A percentile compares a stretch with the other conserved stretches of the same genome.
phyloP scores from a whole-genome alignment of 805 yeast species.

The Wickerhamiella australiensis region DNA sequence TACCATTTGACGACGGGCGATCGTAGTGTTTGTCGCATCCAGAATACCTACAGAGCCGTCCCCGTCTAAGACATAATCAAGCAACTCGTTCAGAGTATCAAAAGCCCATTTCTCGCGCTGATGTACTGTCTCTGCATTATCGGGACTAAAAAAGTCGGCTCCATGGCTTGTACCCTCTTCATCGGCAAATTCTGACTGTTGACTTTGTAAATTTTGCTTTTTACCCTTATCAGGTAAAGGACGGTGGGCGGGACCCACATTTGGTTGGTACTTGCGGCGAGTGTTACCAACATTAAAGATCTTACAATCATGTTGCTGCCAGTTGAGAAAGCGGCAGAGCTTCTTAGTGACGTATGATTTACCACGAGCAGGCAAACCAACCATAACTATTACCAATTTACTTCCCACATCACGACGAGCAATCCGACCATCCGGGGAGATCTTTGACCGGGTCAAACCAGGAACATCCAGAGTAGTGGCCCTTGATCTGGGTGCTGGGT shows the following conservation, averaged over 20 bases:
- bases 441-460: constrained; percentile 72
- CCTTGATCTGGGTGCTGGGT: constrained; percentile 24
- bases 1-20: constrained; percentile 54
- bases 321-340: constrained; percentile 76
- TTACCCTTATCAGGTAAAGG: constrained; percentile 41
- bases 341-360: constrained; percentile 89
- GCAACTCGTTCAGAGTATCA: constrained; percentile 74
- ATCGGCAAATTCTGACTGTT: no score
- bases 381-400: constrained; percentile 88
- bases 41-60: constrained; percentile 86
- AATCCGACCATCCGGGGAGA: constrained; percentile 51
- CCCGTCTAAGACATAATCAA: constrained; percentile 68
- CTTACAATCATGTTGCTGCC: constrained; percentile 83
- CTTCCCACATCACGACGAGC: constrained; percentile 54
- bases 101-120: constrained; percentile 91
- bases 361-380: constrained; percentile 89
- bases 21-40: constrained; percentile 86
- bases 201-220: constrained; percentile 1
- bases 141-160: constrained; percentile 80
- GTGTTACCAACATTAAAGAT: constrained; percentile 96
- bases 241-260: constrained; percentile 54
- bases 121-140: constrained; percentile 47
- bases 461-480: constrained; percentile 86
- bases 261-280: constrained; percentile 53
- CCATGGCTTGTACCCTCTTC: constrained; percentile 38